Base-by-base conservation (phyloP, 2,329 filamentous ascomycete species). In the Aspergillus ochraceus region DNA sequence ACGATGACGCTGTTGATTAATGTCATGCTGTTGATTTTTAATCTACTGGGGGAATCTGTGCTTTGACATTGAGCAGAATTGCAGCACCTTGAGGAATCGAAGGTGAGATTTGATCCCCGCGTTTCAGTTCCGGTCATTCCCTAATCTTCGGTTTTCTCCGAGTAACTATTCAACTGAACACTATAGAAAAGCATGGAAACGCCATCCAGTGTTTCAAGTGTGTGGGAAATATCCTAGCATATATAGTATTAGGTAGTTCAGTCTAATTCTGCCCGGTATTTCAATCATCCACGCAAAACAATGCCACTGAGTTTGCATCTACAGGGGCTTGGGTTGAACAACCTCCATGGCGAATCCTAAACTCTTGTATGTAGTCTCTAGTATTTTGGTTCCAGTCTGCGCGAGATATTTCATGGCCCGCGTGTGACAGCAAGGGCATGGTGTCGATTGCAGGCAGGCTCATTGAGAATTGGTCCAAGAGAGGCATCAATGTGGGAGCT, bases 331-430 rank as follows among this genome's bases (percentile, higher is more conserved):
- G 73, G 2, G 69, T 73, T 24, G 72, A 71, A 68, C 92, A 96
- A 0, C 84, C 85, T n/a, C 92, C 92, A 14, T 91, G 82, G 3
- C 84, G 78, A 54, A 76, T 74, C 49, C 87, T 84, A 70, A 95
- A 94, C 14, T 79, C 68, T 0, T 75, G 69, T 4, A 84, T 78
- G 68, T 88, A 92, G 6, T 81, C 76, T 0, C 73, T 61, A 2
- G 86, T 83, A 2, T 75, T 73, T 2, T 72, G 69, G 78, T 77
- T 4, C 68, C 70, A 1, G 77, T 63, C 2, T 72, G 74, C 11
- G 79, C 74, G n/a, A 68, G 64, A 62, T 14, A 68, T 36, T 20
- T 51, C 32, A 20, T 79, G 75, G 1, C 91, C 91, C 26, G 88
- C 81, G 82, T 88, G 90, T 1, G 83, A 80, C 17, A 96, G 68